A percentile compares a stretch with the other conserved stretches of the same genome.
Conservation (phyloP, 2,329 filamentous ascomycete species). For the Lojkania enalia region DNA sequence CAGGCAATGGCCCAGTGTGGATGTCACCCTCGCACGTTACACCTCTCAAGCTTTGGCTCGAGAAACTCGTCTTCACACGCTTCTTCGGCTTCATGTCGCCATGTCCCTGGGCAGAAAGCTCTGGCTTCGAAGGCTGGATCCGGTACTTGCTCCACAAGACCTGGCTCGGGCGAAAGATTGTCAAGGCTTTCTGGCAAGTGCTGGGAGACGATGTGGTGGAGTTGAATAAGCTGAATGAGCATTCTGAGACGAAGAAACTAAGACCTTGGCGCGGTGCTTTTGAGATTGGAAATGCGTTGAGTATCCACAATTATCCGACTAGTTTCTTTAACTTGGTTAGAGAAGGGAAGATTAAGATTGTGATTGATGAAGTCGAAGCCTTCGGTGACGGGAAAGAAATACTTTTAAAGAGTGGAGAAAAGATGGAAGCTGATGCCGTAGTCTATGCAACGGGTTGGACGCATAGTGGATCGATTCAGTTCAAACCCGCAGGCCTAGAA, state of each 20-base stretch:
- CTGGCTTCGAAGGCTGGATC: constrained; percentile 59
- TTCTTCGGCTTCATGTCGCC: constrained; percentile 75
- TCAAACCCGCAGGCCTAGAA: constrained; percentile 49
- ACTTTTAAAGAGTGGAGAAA: constrained; percentile 53
- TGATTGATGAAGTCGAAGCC: constrained; percentile 58
- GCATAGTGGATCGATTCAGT: constrained; percentile 54
- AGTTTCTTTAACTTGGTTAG: constrained; percentile 62
- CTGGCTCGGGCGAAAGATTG: constrained; percentile 58
- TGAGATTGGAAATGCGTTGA: constrained; percentile 60
- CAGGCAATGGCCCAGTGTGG: constrained; percentile 63
- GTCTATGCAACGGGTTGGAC: constrained; percentile 63
- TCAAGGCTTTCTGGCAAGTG: constrained; percentile 60
- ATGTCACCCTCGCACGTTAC: constrained; percentile 66
- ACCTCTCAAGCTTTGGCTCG: constrained; percentile 67
- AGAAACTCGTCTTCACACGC: constrained; percentile 68
- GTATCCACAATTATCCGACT: constrained; percentile 63
- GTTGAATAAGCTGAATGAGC: constrained; percentile 51
- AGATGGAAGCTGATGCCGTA: constrained; percentile 54
- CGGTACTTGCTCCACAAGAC: constrained; percentile 63
- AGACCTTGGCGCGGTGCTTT: constrained; percentile 48
- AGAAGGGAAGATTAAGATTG: constrained; percentile 57
- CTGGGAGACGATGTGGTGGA: constrained; percentile 58
- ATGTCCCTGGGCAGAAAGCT: constrained; percentile 69
- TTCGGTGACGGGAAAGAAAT: constrained; percentile 51
- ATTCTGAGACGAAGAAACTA: constrained; percentile 48